Evolutionary conservation across 1,139 yeast genomes (phyloP).

Genomic region (Geotrichum fermentans): DNA sequence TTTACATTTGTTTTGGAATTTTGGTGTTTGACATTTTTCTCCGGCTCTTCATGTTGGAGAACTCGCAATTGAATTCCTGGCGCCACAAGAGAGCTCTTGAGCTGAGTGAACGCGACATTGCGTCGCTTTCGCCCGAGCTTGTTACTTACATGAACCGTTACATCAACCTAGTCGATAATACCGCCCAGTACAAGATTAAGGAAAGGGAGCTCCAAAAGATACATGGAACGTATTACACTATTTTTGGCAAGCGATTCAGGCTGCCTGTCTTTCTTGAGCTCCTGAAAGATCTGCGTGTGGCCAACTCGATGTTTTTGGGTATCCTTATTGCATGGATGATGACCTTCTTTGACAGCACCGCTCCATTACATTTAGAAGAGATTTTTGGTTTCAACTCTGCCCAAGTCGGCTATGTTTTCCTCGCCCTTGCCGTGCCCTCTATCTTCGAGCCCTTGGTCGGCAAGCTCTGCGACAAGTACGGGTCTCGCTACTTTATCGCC

Average conservation of each 20-base stretch:
- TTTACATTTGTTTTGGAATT: conserved; percentile 34
- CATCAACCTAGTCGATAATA: not conserved
- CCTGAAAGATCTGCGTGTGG: conserved; percentile 26
- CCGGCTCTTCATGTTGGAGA: conserved; percentile 36
- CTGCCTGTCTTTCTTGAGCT: conserved; percentile 28
- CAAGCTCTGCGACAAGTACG: conserved; percentile 31
- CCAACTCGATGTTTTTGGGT: conserved; percentile 30
- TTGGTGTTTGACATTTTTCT: conserved; percentile 34
- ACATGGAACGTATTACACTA: conserved; percentile 7
- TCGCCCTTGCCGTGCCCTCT: conserved; percentile 36
- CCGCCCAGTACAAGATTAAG: conserved; percentile 1
- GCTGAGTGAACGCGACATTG: conserved; percentile 5
- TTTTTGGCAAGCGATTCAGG: conserved; percentile 13
- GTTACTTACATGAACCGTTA: conserved; percentile 10
- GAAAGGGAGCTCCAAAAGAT: conserved; percentile 11
- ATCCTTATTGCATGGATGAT: conserved; percentile 34
- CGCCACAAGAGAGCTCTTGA: conserved; percentile 18
- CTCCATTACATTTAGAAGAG: conserved; percentile 34
- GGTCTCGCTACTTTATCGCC: conserved; percentile 32
- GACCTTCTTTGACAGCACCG: conserved; percentile 35
- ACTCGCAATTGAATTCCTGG: conserved; percentile 12
- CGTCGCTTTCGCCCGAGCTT: conserved; percentile 2
- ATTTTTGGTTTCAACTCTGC: conserved; percentile 34
- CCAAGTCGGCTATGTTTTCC: conserved; percentile 34
- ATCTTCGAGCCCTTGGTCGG: conserved; percentile 37